Percentiles rank a stretch among this genome's conserved stretches.
These are phyloP conservation scores for Didymella segeticola DNA, from an alignment of 2,329 filamentous ascomycete species.

Conservation along the genomic window DNA sequence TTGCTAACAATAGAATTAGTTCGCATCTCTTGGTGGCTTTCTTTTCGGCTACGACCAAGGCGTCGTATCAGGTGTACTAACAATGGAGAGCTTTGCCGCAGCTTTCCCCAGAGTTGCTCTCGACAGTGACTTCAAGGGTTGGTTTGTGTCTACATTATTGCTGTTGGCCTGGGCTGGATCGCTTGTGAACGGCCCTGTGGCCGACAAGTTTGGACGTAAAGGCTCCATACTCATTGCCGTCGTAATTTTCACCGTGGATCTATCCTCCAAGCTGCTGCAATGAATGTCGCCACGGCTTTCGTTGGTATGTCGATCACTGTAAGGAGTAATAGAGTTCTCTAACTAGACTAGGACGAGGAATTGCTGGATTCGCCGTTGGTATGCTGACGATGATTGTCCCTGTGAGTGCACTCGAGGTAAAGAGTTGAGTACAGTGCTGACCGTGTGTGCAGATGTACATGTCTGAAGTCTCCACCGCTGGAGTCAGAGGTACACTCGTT, in stretches of 20 bases:
- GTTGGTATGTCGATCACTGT: conserved; percentile 11
- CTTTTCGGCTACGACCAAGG: conserved; percentile 34
- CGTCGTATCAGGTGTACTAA: conserved; percentile 27
- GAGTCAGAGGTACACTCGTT: conserved; percentile 30
- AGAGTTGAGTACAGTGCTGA: background rate
- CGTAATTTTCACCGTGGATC: conserved; percentile 27
- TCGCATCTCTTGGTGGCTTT: conserved; percentile 29
- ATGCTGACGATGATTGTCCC: conserved; percentile 34
- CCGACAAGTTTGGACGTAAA: conserved; percentile 30
- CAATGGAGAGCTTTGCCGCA: conserved; percentile 31
- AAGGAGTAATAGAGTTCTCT: background rate
- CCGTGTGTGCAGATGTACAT: conserved; percentile 23
- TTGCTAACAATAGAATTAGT: conserved; percentile 6
- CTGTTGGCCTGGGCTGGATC: conserved; percentile 30
- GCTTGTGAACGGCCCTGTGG: conserved; percentile 33
- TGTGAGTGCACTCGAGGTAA: background rate
- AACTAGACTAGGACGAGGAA: conserved; percentile 21
- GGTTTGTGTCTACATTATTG: conserved; percentile 30
- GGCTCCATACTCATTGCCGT: conserved; percentile 30
- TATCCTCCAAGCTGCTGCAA: conserved; percentile 27
- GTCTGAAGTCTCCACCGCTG: conserved; percentile 29
- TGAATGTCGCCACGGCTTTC: conserved; percentile 28
- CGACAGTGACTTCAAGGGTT: conserved; percentile 31
- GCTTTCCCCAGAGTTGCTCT: conserved; percentile 26
- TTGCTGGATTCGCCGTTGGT: conserved; percentile 30